Base-by-base conservation (phyloP, 169 alveolate species). In the Plasmodium cynomolgi region DNA sequence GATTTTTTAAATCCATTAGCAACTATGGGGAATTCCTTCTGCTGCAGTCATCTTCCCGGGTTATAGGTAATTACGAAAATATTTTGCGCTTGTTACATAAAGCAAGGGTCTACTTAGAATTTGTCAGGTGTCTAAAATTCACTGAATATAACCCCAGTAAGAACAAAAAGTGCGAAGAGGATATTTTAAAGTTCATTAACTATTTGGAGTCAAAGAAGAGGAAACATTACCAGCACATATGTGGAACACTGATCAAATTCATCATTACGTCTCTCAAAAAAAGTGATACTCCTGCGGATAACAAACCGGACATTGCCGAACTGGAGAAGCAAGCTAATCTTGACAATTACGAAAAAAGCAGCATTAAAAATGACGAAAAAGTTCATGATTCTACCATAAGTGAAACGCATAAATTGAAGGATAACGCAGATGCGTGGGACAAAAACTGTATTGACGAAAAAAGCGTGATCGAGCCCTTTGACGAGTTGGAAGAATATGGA, bases 401-500 rank as follows among this genome's bases (percentile, higher is more conserved):
- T 72, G 91, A 88, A 39, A 15, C 84, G 47, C 44, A 37, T 17
- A 79, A 81, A 81, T 39, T 88, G 54, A 85, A 85, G 41, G 85
- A 85, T 74, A 85, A 75, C 29, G 62, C 39, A 11, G 84, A 85
- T 85, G 20, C 41, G 23, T 85, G 85, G 85, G 79, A 50, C 26
- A 41, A 47, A 31, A 80, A 88, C 29, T 34, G 47, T 88, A 80
- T 20, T 26, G 83, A 34, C 50, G 90, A 88, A 88, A 80, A 88
- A 80, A 29, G 82, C 34, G 23, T 88, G 62, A 72, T 91, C 39
- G 95, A 91, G 58, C 95, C 95, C 29, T 91, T 91, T 91, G 81
- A 91, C 31, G 95, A 91, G 74, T 62, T 91, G 75, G 95, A 91
- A 47, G 95, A 91, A 71, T 91, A 91, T 82, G 95, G 86, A 11